phyloP scores from a whole-genome alignment of 192 early-diverging fungal genomes.

The Helicostylum pulchrum region DNA sequence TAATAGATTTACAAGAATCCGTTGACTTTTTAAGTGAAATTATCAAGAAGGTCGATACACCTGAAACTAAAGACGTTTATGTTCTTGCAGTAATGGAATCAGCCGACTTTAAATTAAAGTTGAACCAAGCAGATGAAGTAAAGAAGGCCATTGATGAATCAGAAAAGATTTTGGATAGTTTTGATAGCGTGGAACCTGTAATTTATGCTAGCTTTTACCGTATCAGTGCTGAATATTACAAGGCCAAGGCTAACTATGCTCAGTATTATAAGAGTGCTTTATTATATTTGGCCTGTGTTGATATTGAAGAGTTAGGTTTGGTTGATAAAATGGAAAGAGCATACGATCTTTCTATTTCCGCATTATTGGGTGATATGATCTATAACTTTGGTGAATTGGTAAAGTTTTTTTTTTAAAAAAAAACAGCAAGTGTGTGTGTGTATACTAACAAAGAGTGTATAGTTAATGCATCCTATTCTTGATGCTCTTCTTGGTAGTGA shows the following conservation, averaged over 20 bases:
- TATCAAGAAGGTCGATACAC: slow-evolving; percentile 66
- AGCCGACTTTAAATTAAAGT: slow-evolving; percentile 77
- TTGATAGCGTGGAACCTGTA: slow-evolving; percentile 76
- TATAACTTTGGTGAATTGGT: slow-evolving; percentile 99
- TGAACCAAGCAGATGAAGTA: slow-evolving; percentile 80
- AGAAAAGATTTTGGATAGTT: slow-evolving; percentile 75
- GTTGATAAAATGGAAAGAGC: slow-evolving; percentile 87
- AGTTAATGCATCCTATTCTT: slow-evolving; percentile 88
- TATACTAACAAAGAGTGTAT: slow-evolving; percentile 2
- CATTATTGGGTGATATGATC: slow-evolving; percentile 90
- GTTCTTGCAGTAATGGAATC: slow-evolving; percentile 83
- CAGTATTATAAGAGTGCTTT: slow-evolving; percentile 96
- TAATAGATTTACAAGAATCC: slow-evolving; percentile 60
- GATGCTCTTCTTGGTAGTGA: slow-evolving; percentile 72
- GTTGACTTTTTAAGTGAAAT: slow-evolving; percentile 73
- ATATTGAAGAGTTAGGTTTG: slow-evolving; percentile 71
- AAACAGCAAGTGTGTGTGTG: neutral
- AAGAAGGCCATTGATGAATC: slow-evolving; percentile 80
- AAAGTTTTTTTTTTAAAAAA: slow-evolving; percentile 21
- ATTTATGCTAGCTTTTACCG: slow-evolving; percentile 95
- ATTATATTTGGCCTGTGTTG: slow-evolving; percentile 88
- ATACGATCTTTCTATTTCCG: slow-evolving; percentile 86
- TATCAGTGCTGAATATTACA: slow-evolving; percentile 95
- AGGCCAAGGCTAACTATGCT: slow-evolving; percentile 89
- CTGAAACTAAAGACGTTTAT: slow-evolving; percentile 78